Percentiles rank a stretch among this genome's conserved stretches.
These are phyloP conservation scores for Scutellaria galericulata DNA, from an alignment of 257 asterid species.

Conservation along the genomic window DNA sequence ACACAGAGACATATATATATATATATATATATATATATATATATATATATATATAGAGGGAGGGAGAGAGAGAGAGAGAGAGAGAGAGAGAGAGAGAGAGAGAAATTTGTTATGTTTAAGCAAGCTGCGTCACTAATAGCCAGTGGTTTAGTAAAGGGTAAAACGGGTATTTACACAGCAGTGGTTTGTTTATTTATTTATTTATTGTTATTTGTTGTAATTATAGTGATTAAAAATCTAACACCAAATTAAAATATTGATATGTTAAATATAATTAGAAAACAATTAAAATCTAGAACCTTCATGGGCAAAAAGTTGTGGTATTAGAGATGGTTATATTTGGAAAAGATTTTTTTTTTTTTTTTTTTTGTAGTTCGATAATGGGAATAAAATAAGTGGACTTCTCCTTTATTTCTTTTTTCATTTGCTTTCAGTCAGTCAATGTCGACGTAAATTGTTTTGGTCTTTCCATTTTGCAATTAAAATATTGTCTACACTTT, in stretches of 20 bases:
- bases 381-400: constrained; percentile 4
- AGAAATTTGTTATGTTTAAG: constrained; percentile 8
- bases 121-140: not conserved
- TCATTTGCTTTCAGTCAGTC: not conserved
- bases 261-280: no score
- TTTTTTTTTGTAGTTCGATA: not conserved
- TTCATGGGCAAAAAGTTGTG: not conserved
- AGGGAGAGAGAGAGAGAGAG: not conserved
- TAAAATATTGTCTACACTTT: not conserved
- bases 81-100: not conserved
- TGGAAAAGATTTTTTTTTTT: no score
- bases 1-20: not conserved
- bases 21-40: no score
- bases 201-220: no score
- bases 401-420: not conserved
- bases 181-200: no score
- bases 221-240: no score
- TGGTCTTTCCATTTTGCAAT: constrained; percentile 3
- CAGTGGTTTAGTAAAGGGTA: no score
- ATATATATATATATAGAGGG: not conserved
- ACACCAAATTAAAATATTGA: no score
- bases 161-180: not conserved
- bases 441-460: constrained; percentile 1
- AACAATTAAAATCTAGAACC: not conserved
- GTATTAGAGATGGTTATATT: not conserved